Evolutionary conservation across 148 eudicot genomes (phyloP).

Genomic region (Tetragonia tetragonoides): DNA sequence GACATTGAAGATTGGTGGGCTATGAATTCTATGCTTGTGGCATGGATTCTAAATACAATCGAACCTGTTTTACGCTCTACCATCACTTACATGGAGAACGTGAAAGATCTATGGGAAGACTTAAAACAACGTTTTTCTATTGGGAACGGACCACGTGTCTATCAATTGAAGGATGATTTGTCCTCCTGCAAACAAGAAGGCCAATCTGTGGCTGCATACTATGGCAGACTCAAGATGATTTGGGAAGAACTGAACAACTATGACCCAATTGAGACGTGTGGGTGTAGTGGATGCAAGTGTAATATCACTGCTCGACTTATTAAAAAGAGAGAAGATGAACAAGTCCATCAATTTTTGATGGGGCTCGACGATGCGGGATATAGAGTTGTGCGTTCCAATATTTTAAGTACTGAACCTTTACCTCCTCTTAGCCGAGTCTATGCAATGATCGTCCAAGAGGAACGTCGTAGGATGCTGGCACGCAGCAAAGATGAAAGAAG

Average conservation of each 20-base stretch:
- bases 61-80: background rate
- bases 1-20: background rate
- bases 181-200: background rate
- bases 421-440: background rate
- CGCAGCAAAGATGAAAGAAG: background rate
- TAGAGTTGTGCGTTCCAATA: no score
- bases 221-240: background rate
- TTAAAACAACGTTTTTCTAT: background rate
- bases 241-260: background rate
- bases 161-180: background rate
- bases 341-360: background rate
- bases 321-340: background rate
- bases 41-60: background rate
- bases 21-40: background rate
- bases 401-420: no score
- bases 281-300: background rate
- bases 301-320: background rate
- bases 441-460: background rate
- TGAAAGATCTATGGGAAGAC: background rate
- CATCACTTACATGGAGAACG: background rate
- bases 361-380: background rate
- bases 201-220: background rate
- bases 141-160: background rate
- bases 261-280: background rate
- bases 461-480: background rate